Conservation (phyloP, 164 flowering plant species). For the Vitis cinerea region DNA sequence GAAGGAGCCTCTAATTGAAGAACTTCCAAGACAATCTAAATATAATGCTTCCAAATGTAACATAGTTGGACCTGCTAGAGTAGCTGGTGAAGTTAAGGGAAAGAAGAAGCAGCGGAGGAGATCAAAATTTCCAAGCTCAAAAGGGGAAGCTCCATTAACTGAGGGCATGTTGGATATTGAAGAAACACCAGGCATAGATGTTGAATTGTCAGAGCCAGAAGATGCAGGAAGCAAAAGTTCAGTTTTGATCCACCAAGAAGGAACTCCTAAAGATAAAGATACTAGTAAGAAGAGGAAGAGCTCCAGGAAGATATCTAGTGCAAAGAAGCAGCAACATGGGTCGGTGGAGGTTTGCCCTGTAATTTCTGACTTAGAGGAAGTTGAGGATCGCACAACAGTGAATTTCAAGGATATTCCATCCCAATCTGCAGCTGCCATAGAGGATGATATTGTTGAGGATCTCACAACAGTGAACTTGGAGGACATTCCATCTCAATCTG, state of each 20-base stretch:
- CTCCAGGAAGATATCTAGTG: neutral
- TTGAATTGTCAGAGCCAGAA: neutral
- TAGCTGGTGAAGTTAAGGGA: neutral
- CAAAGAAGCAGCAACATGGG: neutral
- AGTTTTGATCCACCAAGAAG: neutral
- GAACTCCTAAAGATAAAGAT: neutral
- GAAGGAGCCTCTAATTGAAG: neutral
- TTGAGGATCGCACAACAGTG: neutral
- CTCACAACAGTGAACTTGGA: neutral
- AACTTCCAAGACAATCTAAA: slow-evolving; percentile 6
- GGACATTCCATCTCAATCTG: neutral
- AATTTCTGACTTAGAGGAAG: neutral
- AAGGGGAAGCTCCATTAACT: neutral
- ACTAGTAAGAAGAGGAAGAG: neutral
- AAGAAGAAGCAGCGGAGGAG: slow-evolving; percentile 3
- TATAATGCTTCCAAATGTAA: slow-evolving; percentile 4
- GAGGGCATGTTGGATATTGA: neutral
- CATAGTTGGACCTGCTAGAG: neutral
- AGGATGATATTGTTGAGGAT: neutral
- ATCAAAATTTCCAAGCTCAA: neutral
- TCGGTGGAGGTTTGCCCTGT: neutral
- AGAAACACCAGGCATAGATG: slow-evolving; percentile 1
- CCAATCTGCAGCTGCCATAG: neutral
- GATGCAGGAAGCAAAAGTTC: neutral
- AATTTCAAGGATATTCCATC: neutral